Conservation (phyloP, 768 basidiomycete genomes). For the Lactarius psammicola region DNA sequence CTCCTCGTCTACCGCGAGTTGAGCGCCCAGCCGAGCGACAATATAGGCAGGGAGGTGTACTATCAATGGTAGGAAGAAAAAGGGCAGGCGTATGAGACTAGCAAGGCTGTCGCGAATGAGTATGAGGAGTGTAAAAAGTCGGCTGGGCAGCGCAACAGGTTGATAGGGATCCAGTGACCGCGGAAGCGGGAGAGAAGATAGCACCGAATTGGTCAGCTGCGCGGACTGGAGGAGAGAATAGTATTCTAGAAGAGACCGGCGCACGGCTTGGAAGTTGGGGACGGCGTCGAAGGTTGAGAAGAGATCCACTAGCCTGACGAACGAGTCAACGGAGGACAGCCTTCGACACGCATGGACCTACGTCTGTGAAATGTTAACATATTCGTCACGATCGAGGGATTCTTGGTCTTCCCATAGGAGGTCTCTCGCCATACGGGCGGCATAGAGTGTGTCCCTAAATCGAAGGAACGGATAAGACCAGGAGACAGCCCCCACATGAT, state of each 20-base stretch:
- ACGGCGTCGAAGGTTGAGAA: constrained; percentile 69
- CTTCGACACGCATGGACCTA: constrained; percentile 42
- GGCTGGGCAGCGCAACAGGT: constrained; percentile 72
- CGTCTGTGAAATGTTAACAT: constrained; percentile 87
- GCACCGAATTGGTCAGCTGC: constrained; percentile 78
- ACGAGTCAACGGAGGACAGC: constrained; percentile 13
- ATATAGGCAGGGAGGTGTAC: constrained; percentile 84
- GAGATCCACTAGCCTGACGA: constrained; percentile 76
- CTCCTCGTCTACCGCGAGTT: constrained; percentile 79
- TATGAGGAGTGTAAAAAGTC: constrained; percentile 74
- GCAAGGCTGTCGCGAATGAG: constrained; percentile 77
- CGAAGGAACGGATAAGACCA: not conserved
- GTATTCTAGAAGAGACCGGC: constrained; percentile 76
- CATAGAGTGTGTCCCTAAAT: constrained; percentile 82
- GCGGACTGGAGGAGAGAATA: constrained; percentile 82
- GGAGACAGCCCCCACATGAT: not conserved
- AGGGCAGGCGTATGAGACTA: constrained; percentile 72
- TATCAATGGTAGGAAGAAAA: constrained; percentile 84
- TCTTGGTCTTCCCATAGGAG: constrained; percentile 86
- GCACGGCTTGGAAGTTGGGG: constrained; percentile 57
- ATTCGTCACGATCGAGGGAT: constrained; percentile 75
- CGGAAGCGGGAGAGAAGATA: constrained; percentile 83
- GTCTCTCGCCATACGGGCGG: constrained; percentile 89
- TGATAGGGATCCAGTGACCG: constrained; percentile 76
- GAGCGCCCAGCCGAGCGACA: constrained; percentile 72